Evolutionary conservation across 2,329 filamentous ascomycete species (phyloP).

Genomic region (Arthrobotrys pseudoclavata): DNA sequence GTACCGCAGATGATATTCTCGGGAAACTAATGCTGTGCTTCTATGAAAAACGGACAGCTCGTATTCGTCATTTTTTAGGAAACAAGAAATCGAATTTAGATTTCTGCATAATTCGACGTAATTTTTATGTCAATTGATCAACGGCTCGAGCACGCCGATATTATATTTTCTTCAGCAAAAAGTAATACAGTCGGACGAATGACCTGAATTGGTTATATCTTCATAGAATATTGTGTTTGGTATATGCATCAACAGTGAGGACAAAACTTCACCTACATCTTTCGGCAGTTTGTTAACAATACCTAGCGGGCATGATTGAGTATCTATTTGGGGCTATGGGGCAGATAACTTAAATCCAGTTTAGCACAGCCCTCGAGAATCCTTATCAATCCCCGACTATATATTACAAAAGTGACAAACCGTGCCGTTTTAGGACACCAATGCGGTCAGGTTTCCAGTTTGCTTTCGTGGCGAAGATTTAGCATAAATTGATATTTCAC

Average conservation of each 20-base stretch:
- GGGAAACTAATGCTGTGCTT: background rate
- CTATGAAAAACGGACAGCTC: background rate
- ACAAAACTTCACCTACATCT: background rate
- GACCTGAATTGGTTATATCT: background rate
- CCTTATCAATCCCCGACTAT: conserved; percentile 11
- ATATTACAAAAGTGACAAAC: conserved; percentile 8
- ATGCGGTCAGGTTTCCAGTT: background rate
- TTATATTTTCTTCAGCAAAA: background rate
- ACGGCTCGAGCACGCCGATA: background rate
- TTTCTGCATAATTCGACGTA: background rate
- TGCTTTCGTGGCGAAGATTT: conserved; percentile 24
- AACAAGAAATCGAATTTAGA: background rate
- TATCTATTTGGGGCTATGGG: conserved; percentile 55
- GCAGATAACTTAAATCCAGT: conserved; percentile 35
- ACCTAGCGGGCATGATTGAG: background rate
- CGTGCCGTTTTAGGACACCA: conserved; percentile 26
- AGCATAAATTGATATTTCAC: conserved; percentile 44
- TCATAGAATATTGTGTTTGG: conserved; percentile 6
- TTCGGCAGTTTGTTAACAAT: conserved; percentile 32
- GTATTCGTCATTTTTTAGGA: background rate
- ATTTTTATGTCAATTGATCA: background rate
- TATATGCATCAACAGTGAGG: conserved; percentile 1
- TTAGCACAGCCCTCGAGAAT: conserved; percentile 45
- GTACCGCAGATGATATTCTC: background rate
- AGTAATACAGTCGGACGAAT: background rate